A percentile compares a stretch with the other conserved stretches of the same genome.
Conservation (phyloP, 2,329 filamentous ascomycete genomes). For the Amauroascus verrucosus region DNA sequence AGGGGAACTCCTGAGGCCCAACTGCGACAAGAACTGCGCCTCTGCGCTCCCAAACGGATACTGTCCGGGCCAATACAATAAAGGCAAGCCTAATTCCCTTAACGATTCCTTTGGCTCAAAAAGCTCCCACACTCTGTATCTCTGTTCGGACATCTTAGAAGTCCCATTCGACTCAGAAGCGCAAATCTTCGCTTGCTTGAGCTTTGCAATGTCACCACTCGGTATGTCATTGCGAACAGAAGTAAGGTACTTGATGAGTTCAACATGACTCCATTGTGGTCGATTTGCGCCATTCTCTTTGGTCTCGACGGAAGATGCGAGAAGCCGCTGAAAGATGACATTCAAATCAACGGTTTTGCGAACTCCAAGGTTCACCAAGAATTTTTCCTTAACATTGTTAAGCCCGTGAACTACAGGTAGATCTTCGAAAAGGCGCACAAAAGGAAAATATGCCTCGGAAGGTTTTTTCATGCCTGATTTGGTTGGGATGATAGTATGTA, state of each 20-base stretch:
- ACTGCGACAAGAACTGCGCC: conserved; percentile 57
- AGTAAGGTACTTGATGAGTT: conserved; percentile 86
- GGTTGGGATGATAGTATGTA: conserved; percentile 72
- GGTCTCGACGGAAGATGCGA: conserved; percentile 48
- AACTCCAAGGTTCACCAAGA: conserved; percentile 71
- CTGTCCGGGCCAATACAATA: conserved; percentile 72
- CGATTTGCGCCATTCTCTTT: conserved; percentile 37
- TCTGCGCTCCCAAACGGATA: conserved; percentile 59
- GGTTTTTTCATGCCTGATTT: conserved; percentile 77
- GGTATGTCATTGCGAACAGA: conserved; percentile 88
- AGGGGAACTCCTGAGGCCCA: conserved; percentile 67
- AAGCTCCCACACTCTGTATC: conserved; percentile 64
- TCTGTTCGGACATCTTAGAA: conserved; percentile 46
- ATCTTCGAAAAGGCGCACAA: conserved; percentile 92
- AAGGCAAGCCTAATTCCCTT: conserved; percentile 58
- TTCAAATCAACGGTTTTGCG: conserved; percentile 91
- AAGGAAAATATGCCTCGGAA: conserved; percentile 77
- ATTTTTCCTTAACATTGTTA: conserved; percentile 78
- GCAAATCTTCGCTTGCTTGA: conserved; percentile 70
- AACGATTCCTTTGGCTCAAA: conserved; percentile 68
- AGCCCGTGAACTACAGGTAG: conserved; percentile 69
- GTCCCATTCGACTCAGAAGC: conserved; percentile 56
- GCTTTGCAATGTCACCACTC: conserved; percentile 62
- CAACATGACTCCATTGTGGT: conserved; percentile 77
- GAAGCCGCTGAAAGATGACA: conserved; percentile 79